Evolutionary conservation across 768 basidiomycete species (phyloP).

Genomic region (Auricularia cornea): DNA sequence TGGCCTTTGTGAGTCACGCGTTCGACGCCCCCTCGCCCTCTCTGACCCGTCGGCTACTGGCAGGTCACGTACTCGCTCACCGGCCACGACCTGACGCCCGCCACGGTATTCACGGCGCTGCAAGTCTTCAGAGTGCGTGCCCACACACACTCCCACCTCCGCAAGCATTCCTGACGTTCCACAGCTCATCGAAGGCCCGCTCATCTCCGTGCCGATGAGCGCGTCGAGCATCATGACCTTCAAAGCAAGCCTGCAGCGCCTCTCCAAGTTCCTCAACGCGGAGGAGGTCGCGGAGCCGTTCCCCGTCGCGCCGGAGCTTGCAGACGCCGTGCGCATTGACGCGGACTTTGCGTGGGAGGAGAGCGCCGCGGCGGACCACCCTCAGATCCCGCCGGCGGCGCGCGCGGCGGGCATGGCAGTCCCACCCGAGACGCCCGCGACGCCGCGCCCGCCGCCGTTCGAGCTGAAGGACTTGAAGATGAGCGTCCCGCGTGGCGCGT

Average conservation of each 20-base stretch:
- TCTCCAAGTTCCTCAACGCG: not conserved
- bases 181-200: too few species aligned
- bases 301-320: conserved; percentile 47
- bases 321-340: conserved; percentile 37
- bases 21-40: too few species aligned
- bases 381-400: too few species aligned
- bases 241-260: not conserved
- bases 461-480: conserved; percentile 40
- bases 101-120: conserved; percentile 49
- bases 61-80: conserved; percentile 57
- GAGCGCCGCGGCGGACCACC: not conserved
- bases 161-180: too few species aligned
- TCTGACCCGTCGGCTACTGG: not conserved
- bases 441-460: conserved; percentile 29
- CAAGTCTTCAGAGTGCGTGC: conserved; percentile 53
- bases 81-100: conserved; percentile 45
- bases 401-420: too few species aligned
- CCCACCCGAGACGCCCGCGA: too few species aligned
- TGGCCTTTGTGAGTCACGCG: conserved; percentile 35
- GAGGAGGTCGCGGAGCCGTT: conserved; percentile 19
- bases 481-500: conserved; percentile 42
- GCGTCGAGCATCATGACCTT: too few species aligned
- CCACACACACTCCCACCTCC: conserved; percentile 26
- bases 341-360: conserved; percentile 30
- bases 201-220: too few species aligned